phyloP scores from a whole-genome alignment of 768 basidiomycete genomes.

The Lentinula aciculospora region DNA sequence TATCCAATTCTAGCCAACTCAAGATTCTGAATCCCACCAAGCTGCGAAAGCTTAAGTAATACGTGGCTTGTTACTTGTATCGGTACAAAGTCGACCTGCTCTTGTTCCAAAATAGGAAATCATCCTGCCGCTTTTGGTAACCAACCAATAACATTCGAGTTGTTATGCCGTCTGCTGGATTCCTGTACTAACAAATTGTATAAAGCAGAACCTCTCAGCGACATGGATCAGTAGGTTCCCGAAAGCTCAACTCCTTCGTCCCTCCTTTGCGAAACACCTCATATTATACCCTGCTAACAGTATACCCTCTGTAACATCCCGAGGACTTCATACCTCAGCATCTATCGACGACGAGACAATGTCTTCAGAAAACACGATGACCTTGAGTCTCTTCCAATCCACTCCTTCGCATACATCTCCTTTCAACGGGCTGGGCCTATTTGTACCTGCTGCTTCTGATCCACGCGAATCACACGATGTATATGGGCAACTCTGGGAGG shows the following conservation, averaged over 20 bases:
- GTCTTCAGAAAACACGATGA: neutral
- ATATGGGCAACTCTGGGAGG: slow-evolving; percentile 6
- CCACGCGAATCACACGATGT: slow-evolving; percentile 5
- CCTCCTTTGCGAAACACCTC: neutral
- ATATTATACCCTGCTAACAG: neutral
- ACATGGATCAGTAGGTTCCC: neutral
- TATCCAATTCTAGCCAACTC: neutral
- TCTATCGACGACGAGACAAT: neutral
- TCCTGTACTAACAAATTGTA: neutral
- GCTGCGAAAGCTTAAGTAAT: too few relatives aligned
- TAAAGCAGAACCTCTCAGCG: neutral
- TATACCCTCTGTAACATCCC: neutral
- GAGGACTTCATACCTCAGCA: neutral
- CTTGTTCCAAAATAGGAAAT: neutral
- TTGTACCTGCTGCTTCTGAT: slow-evolving; percentile 1
- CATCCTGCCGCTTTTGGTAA: neutral
- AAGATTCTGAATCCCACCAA: too few relatives aligned
- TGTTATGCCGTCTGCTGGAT: neutral
- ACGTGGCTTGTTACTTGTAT: neutral
- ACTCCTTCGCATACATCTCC: slow-evolving; percentile 6
- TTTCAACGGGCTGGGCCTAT: slow-evolving; percentile 7
- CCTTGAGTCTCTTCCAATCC: slow-evolving; percentile 6
- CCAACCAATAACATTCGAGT: neutral
- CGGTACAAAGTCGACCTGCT: neutral
- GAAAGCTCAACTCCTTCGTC: neutral